phyloP scores from a whole-genome alignment of 1,284 basidiomycete species.

The Moesziomyces aphidis region DNA sequence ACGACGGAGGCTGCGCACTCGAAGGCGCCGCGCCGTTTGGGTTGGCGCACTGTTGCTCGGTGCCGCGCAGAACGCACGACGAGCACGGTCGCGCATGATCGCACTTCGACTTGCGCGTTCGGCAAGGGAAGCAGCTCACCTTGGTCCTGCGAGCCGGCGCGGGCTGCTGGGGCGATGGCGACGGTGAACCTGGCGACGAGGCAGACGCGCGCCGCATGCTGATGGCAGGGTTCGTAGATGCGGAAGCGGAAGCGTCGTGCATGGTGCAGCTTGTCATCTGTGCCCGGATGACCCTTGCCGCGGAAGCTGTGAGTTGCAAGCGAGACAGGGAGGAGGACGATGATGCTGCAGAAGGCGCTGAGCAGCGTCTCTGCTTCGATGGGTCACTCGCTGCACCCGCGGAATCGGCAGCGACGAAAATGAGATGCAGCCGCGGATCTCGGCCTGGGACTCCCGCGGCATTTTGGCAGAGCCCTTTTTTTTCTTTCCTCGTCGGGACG shows the following conservation, averaged over 20 bases:
- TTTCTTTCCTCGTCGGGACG: neutral
- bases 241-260: neutral
- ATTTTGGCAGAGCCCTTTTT: neutral
- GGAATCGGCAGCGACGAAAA: too few species aligned
- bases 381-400: too few species aligned
- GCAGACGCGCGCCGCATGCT: conserved; percentile 1
- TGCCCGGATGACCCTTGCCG: neutral
- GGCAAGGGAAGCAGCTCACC: conserved; percentile 37
- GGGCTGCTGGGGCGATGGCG: conserved; percentile 7
- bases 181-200: conserved; percentile 11
- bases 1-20: conserved; percentile 3
- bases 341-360: too few species aligned
- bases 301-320: neutral
- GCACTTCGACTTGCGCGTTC: conserved; percentile 40
- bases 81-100: conserved; percentile 41
- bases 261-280: neutral
- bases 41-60: conserved; percentile 22
- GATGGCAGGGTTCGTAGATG: neutral
- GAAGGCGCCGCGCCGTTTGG: conserved; percentile 8
- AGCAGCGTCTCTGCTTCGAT: too few species aligned
- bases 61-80: conserved; percentile 34
- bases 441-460: neutral
- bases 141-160: conserved; percentile 24
- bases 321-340: too few species aligned
- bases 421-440: neutral